phyloP scores from a whole-genome alignment of 2,329 filamentous ascomycete species.

The Dactylellina drechsleri region DNA sequence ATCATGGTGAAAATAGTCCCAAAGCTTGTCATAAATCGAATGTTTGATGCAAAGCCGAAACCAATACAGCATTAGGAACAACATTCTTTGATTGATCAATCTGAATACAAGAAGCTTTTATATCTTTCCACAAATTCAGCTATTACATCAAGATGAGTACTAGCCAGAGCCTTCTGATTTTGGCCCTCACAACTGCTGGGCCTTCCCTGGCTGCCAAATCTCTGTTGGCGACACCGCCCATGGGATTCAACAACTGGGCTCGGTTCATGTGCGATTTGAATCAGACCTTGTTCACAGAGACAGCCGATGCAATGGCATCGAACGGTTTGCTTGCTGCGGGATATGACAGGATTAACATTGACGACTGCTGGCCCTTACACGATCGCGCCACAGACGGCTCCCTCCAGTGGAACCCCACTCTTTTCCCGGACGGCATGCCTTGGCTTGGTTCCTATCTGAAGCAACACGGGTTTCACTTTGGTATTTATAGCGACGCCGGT shows the following conservation, averaged over 20 bases:
- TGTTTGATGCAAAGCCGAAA: too few relatives aligned
- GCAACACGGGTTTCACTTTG: conserved; percentile 63
- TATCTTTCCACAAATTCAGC: too few relatives aligned
- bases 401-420: conserved; percentile 62
- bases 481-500: conserved; percentile 65
- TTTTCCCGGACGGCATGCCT: conserved; percentile 64
- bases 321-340: conserved; percentile 62
- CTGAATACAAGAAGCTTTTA: too few relatives aligned
- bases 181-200: conserved; percentile 4
- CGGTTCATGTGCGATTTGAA: conserved; percentile 66
- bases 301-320: conserved; percentile 64
- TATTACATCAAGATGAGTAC: conserved; percentile 7
- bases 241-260: conserved; percentile 68
- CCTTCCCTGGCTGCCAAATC: conserved; percentile 29
- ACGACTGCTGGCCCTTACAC: conserved; percentile 64
- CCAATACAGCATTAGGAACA: too few relatives aligned
- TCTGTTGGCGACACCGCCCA: conserved; percentile 63
- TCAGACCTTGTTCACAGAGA: conserved; percentile 65
- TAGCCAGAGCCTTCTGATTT: conserved; percentile 15
- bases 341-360: conserved; percentile 62
- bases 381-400: conserved; percentile 61
- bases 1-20: too few relatives aligned
- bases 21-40: too few relatives aligned
- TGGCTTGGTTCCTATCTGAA: conserved; percentile 63
- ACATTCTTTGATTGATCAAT: too few relatives aligned